Conservation (phyloP, 495 filamentous ascomycete species). For the Penicillium maclennaniae region DNA sequence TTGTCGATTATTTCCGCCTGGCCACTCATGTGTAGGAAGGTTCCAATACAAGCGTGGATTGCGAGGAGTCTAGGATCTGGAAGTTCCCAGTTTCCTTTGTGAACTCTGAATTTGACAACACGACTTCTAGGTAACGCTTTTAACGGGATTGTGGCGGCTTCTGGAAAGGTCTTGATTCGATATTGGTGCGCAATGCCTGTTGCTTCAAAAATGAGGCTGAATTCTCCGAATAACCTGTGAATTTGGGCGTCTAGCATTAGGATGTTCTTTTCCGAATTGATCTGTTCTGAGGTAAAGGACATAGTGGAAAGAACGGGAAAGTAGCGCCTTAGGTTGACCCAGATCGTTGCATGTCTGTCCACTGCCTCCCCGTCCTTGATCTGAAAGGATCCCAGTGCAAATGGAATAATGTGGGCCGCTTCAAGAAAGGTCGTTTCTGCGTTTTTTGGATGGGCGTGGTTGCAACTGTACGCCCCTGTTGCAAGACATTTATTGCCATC, state of each 20-base stretch:
- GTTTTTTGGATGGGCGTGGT: conserved; percentile 8
- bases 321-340: conserved; percentile 13
- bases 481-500: conserved; percentile 16
- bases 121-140: conserved; percentile 11
- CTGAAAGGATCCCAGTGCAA: conserved; percentile 11
- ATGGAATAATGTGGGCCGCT: conserved; percentile 15
- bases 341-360: conserved; percentile 8
- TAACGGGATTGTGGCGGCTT: conserved; percentile 3
- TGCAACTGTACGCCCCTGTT: conserved; percentile 8
- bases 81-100: conserved; percentile 15
- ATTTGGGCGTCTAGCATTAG: conserved; percentile 6
- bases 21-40: conserved; percentile 15
- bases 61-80: conserved; percentile 14
- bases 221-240: conserved; percentile 14
- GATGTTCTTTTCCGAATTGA: conserved; percentile 12
- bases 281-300: conserved; percentile 8
- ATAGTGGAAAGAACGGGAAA: conserved; percentile 9
- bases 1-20: conserved; percentile 13
- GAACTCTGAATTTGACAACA: conserved; percentile 8
- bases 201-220: conserved; percentile 11
- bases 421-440: conserved; percentile 14
- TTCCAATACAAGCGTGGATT: conserved; percentile 17
- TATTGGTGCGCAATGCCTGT: conserved; percentile 13
- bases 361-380: conserved; percentile 5
- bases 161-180: conserved; percentile 15